Evolutionary conservation across 148 eudicot genomes (phyloP).

Genomic region (Chenopodium berlandieri): DNA sequence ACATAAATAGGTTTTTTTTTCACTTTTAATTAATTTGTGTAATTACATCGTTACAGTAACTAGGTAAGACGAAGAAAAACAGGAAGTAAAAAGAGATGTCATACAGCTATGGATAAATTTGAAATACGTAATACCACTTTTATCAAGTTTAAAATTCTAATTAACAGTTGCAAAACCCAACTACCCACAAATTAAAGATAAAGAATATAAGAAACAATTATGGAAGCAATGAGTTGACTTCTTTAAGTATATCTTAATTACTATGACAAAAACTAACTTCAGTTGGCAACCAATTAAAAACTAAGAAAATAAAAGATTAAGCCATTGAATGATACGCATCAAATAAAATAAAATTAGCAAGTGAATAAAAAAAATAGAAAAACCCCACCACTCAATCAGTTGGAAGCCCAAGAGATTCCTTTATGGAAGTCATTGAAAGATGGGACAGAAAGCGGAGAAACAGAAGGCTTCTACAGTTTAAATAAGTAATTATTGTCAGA

Average conservation of each 20-base stretch:
- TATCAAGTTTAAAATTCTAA: not conserved
- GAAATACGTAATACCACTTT: too few species aligned
- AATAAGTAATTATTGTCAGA: not conserved
- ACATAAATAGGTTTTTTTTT: too few species aligned
- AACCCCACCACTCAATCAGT: not conserved
- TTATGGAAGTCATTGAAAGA: constrained; percentile 26
- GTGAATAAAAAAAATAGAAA: too few species aligned
- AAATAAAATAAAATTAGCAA: not conserved
- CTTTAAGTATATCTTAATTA: too few species aligned
- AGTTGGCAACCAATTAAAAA: not conserved
- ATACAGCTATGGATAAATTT: too few species aligned
- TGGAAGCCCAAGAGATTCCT: constrained; percentile 11
- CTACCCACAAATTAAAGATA: not conserved
- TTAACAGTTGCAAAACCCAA: not conserved
- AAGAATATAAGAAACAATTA: too few species aligned
- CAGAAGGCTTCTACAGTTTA: constrained; percentile 36
- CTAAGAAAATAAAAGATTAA: too few species aligned
- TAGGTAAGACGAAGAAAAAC: too few species aligned
- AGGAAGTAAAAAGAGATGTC: too few species aligned
- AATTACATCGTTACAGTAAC: too few species aligned
- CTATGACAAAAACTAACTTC: not conserved
- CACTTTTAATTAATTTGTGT: too few species aligned
- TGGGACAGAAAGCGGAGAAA: constrained; percentile 61
- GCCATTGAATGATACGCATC: not conserved
- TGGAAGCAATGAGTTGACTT: not conserved